Base-by-base conservation (phyloP, 2,329 filamentous ascomycete species). In the Cordyceps cateniannulata region DNA sequence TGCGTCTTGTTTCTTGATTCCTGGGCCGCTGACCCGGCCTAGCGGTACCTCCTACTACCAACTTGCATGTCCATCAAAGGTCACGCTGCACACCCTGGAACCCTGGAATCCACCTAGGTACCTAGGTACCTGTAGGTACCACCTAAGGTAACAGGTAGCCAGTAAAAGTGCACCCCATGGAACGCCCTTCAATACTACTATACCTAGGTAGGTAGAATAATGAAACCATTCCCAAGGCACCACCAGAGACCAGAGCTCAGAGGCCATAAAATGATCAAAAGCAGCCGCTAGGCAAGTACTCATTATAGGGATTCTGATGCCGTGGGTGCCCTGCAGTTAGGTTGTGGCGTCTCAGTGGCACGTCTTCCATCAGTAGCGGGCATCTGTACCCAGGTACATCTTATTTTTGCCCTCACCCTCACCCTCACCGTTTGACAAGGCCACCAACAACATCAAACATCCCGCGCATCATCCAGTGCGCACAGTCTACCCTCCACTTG, bases 31-130 rank as follows among this genome's bases (percentile, higher is more conserved):
- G 55, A 58, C 55, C 55, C 55, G 24, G 45, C 27, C 29, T 20
- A 48, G 55, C 32, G 55, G 55, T 58, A 58, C 55, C 45, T 49
- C 18, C 53, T 20, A 32, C n/a, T n/a, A n/a, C n/a, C n/a, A n/a
- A n/a, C n/a, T n/a, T n/a, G n/a, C 18, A 32, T 35, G 32, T 25
- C 40, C 42, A n/a, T 25, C 24, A 27, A n/a, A 56, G 53, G 53
- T 56, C 53, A 56, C 42, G 40, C 52, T 22, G 38, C 27, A 35
- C 27, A 14, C 53, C 53, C 42, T 48, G 10, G 32, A 32, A 25
- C 1, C 50, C 25, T 18, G 25, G 10, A 47, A 16, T 18, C 22
- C 44, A 3, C 44, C n/a, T 6, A n/a, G n/a, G n/a, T n/a, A n/a
- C n/a, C n/a, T n/a, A n/a, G n/a, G n/a, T n/a, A n/a, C n/a, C n/a